Evolutionary conservation across 306 rosid genomes (phyloP).

Genomic region (Fragaria ananassa): DNA sequence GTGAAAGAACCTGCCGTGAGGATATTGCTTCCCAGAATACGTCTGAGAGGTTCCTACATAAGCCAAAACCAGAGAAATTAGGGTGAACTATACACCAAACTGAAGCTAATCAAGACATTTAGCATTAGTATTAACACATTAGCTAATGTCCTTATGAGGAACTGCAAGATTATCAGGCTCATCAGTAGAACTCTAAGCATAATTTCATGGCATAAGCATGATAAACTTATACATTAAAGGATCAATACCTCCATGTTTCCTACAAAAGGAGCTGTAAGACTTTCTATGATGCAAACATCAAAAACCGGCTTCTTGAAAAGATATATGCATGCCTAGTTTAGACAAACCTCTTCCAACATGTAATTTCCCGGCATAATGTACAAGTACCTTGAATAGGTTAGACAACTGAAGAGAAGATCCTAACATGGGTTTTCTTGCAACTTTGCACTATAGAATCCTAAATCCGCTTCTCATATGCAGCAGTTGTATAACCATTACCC

Average conservation of each 20-base stretch:
- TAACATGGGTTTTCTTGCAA: not conserved
- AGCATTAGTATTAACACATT: not conserved
- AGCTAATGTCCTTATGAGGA: not conserved
- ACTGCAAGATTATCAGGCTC: not conserved
- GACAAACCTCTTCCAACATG: not conserved
- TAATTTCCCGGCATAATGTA: not conserved
- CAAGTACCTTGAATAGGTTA: not conserved
- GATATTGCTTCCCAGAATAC: conserved; percentile 89
- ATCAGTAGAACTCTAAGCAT: not conserved
- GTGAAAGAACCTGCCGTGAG: conserved; percentile 65
- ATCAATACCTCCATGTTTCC: not conserved
- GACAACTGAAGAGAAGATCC: not conserved
- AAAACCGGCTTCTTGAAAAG: not conserved
- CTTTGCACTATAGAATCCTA: not conserved
- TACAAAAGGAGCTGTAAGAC: not conserved
- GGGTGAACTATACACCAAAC: not conserved
- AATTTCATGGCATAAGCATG: not conserved
- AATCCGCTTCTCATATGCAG: not conserved
- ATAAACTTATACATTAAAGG: not conserved
- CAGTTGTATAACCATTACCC: not conserved
- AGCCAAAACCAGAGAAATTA: conserved; percentile 25
- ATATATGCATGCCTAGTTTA: not conserved
- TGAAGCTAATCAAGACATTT: conserved; percentile 3
- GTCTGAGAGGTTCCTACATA: conserved; percentile 79
- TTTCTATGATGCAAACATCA: not conserved